A percentile compares a stretch with the other conserved stretches of the same genome.
Evolutionary conservation across 2,329 filamentous ascomycete species (phyloP).

Genomic region (Penicillium sp.): DNA sequence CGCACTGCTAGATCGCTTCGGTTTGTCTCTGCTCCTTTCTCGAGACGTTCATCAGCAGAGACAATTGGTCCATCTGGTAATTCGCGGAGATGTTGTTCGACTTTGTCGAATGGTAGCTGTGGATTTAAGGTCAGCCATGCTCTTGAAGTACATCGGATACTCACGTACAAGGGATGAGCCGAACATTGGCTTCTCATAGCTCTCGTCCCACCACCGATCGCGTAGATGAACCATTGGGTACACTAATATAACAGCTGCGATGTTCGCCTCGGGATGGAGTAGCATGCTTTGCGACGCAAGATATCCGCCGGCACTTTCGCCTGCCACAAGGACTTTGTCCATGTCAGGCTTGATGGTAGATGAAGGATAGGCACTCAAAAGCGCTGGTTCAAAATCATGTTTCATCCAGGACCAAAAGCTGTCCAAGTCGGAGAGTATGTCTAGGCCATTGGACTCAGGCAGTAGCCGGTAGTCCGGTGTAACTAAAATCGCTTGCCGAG

Average conservation of each 20-base stretch:
- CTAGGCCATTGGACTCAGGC: slow-evolving; percentile 20
- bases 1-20: slow-evolving; percentile 11
- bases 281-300: slow-evolving; percentile 21
- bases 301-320: slow-evolving; percentile 18
- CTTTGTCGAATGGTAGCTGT: slow-evolving; percentile 14
- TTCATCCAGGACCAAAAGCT: slow-evolving; percentile 19
- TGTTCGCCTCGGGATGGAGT: slow-evolving; percentile 15
- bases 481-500: slow-evolving; percentile 12
- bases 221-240: slow-evolving; percentile 21
- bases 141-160: too few relatives aligned
- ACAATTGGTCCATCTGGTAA: slow-evolving; percentile 8
- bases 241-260: slow-evolving; percentile 11
- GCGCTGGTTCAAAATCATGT: slow-evolving; percentile 2
- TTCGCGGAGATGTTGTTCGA: slow-evolving; percentile 13
- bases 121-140: not conserved
- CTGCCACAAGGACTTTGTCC: slow-evolving; percentile 8
- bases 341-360: slow-evolving; percentile 10
- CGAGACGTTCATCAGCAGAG: slow-evolving; percentile 10
- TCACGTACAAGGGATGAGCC: slow-evolving; percentile 10
- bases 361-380: slow-evolving; percentile 4
- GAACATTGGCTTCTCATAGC: slow-evolving; percentile 16
- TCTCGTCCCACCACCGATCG: slow-evolving; percentile 16
- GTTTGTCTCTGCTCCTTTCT: not conserved
- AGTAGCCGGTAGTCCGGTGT: slow-evolving; percentile 20
- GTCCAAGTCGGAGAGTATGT: slow-evolving; percentile 17